Percentiles rank a stretch among this genome's conserved stretches.
phyloP scores from a whole-genome alignment of 2,329 filamentous ascomycete genomes.

The Sordariomycetes sp. region DNA sequence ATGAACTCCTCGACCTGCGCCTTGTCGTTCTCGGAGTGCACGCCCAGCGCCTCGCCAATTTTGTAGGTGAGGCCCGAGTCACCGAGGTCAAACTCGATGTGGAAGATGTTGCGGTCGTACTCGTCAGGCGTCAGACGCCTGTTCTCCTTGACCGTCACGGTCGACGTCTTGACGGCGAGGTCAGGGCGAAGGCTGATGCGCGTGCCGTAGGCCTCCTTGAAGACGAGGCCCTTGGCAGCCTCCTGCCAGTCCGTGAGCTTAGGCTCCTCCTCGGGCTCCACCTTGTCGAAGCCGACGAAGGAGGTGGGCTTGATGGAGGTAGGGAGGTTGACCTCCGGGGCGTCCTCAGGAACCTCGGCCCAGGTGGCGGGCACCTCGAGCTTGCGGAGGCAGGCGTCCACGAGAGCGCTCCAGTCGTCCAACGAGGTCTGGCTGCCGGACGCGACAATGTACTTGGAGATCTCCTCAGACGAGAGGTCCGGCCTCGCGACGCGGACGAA shows the following conservation, averaged over 20 bases:
- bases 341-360: constrained; percentile 46
- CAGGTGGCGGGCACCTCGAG: constrained; percentile 70
- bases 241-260: constrained; percentile 65
- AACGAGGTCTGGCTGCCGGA: constrained; percentile 36
- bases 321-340: constrained; percentile 37
- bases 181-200: constrained; percentile 68
- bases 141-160: constrained; percentile 89
- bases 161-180: constrained; percentile 70
- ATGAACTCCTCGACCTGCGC: constrained; percentile 75
- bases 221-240: constrained; percentile 74
- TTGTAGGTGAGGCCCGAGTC: constrained; percentile 86
- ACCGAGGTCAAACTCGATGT: constrained; percentile 96
- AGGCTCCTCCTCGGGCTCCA: constrained; percentile 53
- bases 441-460: constrained; percentile 51
- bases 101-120: constrained; percentile 99
- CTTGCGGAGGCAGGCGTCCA: constrained; percentile 47
- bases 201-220: constrained; percentile 88
- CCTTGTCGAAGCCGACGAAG: constrained; percentile 69
- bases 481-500: constrained; percentile 70
- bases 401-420: constrained; percentile 42
- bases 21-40: constrained; percentile 88
- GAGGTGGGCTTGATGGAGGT: constrained; percentile 62
- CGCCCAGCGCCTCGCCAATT: constrained; percentile 92
- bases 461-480: constrained; percentile 44
- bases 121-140: constrained; percentile 74